phyloP scores from a whole-genome alignment of 192 early-diverging fungal genomes.

The Gryganskiella cystojenkinii region DNA sequence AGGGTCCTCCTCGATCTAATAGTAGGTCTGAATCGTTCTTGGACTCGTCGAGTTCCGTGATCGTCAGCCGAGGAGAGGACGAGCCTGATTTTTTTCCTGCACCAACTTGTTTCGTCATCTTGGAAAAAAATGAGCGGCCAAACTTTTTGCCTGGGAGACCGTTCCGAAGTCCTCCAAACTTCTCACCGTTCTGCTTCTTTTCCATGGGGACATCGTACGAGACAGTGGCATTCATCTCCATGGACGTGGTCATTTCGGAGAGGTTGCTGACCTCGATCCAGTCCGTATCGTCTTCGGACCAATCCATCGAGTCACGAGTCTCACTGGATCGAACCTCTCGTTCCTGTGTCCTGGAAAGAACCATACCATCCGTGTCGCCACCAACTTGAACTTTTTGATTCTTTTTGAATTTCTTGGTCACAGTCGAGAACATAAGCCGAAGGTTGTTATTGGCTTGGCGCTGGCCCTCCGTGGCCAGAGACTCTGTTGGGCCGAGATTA shows the following conservation, averaged over 20 bases:
- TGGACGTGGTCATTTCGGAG: constrained; percentile 29
- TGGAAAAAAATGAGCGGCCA: constrained; percentile 35
- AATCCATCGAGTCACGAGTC: constrained; percentile 23
- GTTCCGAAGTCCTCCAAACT: constrained; percentile 21
- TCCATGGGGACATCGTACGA: constrained; percentile 45
- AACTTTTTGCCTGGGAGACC: constrained; percentile 26
- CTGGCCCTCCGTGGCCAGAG: constrained; percentile 14
- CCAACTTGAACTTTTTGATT: constrained; percentile 39
- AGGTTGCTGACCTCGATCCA: constrained; percentile 46
- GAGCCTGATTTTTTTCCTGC: constrained; percentile 22
- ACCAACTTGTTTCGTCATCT: constrained; percentile 34
- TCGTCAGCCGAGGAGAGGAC: constrained; percentile 29
- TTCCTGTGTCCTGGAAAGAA: constrained; percentile 38
- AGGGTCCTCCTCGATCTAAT: neutral
- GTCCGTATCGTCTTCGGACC: constrained; percentile 47
- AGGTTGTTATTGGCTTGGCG: constrained; percentile 52
- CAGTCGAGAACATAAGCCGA: constrained; percentile 58
- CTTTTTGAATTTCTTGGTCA: constrained; percentile 61
- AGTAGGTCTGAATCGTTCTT: constrained; percentile 28
- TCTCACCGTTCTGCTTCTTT: constrained; percentile 26
- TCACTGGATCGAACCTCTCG: constrained; percentile 37
- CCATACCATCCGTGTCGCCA: constrained; percentile 18
- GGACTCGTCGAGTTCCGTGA: constrained; percentile 40
- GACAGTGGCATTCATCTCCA: constrained; percentile 33
- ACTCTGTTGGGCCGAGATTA: constrained; percentile 12